These are phyloP conservation scores for Silene latifolia DNA, from an alignment of 148 eudicot species.

Conservation along the genomic window DNA sequence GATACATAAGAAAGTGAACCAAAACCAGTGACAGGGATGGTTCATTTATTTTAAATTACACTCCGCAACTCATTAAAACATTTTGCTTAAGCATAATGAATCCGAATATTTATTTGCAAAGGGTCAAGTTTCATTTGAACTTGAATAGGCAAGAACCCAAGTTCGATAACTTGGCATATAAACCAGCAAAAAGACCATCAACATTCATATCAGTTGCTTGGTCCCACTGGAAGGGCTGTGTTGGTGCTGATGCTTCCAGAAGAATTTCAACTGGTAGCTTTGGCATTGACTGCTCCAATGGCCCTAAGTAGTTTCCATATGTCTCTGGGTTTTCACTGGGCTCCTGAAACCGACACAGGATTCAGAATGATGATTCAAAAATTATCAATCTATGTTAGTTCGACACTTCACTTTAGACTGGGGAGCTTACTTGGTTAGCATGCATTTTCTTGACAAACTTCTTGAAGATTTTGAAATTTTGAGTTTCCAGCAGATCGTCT, in stretches of 20 bases:
- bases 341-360: constrained; percentile 29
- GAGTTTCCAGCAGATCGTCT: constrained; percentile 47
- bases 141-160: constrained; percentile 26
- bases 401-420: neutral
- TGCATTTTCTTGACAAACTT: constrained; percentile 83
- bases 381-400: neutral
- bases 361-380: neutral
- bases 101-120: neutral
- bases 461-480: constrained; percentile 63
- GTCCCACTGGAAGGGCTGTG: constrained; percentile 50
- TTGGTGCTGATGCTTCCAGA: constrained; percentile 51
- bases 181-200: constrained; percentile 43
- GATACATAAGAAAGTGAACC: constrained; percentile 11
- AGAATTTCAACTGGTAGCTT: constrained; percentile 47
- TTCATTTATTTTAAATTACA: neutral
- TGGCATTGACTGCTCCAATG: constrained; percentile 48
- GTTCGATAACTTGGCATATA: constrained; percentile 21
- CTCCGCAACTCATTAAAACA: neutral
- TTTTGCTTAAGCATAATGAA: neutral
- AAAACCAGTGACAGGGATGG: neutral
- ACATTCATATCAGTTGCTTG: constrained; percentile 61
- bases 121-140: constrained; percentile 15
- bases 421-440: constrained; percentile 52
- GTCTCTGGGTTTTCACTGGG: constrained; percentile 39
- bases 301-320: constrained; percentile 31